phyloP scores from a whole-genome alignment of 306 rosid species.

The Begonia loranthoides region DNA sequence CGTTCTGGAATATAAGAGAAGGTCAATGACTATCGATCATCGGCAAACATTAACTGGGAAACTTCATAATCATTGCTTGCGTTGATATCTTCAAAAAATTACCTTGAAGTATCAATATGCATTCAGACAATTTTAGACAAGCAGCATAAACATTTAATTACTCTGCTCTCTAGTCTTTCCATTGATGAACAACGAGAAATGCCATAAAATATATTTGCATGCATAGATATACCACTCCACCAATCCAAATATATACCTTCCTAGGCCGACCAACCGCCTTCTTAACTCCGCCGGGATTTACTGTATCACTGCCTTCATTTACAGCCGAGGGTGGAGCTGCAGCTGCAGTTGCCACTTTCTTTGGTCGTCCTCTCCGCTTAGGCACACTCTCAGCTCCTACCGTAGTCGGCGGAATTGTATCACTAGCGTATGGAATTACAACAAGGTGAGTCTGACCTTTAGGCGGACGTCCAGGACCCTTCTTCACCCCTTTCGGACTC shows the following conservation, averaged over 20 bases:
- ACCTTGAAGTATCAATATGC: too few relatives aligned
- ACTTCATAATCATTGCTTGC: too few relatives aligned
- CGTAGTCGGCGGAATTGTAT: slow-evolving; percentile 4
- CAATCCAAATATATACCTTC: slow-evolving; percentile 33
- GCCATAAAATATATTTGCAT: too few relatives aligned
- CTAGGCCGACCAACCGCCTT: slow-evolving; percentile 69
- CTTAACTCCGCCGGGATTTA: slow-evolving; percentile 9
- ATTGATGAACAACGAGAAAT: too few relatives aligned
- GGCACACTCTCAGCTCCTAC: slow-evolving; percentile 3
- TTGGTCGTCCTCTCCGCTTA: slow-evolving; percentile 55
- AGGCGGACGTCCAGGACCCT: slow-evolving; percentile 58
- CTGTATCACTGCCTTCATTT: slow-evolving; percentile 19
- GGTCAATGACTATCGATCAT: too few relatives aligned
- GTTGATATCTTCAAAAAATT: too few relatives aligned
- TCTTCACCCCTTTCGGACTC: slow-evolving; percentile 19
- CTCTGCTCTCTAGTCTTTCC: too few relatives aligned
- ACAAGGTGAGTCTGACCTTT: slow-evolving; percentile 31
- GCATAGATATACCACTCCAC: too few relatives aligned
- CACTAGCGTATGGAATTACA: slow-evolving; percentile 36
- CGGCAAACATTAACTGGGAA: too few relatives aligned
- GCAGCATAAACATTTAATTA: too few relatives aligned
- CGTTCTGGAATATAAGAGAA: slow-evolving; percentile 4
- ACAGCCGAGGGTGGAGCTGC: background rate
- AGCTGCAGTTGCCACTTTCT: slow-evolving; percentile 14
- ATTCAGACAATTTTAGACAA: too few relatives aligned